A percentile compares a stretch with the other conserved stretches of the same genome.
Conservation (phyloP, 169 alveolate genomes). For the Theileria equi region DNA sequence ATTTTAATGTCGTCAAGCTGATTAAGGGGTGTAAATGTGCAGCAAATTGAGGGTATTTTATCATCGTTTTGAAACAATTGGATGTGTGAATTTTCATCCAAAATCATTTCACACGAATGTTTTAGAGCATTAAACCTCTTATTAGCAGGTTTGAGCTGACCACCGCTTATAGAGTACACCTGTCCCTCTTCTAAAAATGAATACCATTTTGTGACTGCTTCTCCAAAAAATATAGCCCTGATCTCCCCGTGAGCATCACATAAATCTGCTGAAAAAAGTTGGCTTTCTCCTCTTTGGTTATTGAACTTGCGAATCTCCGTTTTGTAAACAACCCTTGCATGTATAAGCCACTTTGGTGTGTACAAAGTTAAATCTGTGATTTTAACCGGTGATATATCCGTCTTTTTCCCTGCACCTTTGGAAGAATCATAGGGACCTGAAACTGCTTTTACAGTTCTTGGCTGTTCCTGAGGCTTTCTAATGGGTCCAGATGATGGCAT, state of each 20-base stretch:
- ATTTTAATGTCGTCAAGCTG: conserved; percentile 55
- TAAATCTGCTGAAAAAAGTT: conserved; percentile 57
- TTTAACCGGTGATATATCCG: neutral
- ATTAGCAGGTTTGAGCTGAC: conserved; percentile 70
- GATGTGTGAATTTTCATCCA: conserved; percentile 70
- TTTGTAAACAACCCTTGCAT: conserved; percentile 53
- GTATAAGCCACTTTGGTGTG: conserved; percentile 61
- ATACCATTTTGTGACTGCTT: conserved; percentile 78
- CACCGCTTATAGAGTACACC: conserved; percentile 73
- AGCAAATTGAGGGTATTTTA: conserved; percentile 65
- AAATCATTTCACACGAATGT: conserved; percentile 69
- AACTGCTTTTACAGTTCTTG: conserved; percentile 7
- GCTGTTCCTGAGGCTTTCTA: conserved; percentile 17
- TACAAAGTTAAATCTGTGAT: conserved; percentile 56
- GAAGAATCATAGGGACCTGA: conserved; percentile 12
- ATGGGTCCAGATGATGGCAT: conserved; percentile 9
- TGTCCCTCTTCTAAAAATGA: conserved; percentile 69
- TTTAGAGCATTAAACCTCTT: conserved; percentile 67
- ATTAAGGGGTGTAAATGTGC: conserved; percentile 59
- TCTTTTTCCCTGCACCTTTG: neutral
- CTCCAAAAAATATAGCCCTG: conserved; percentile 72
- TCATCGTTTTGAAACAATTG: conserved; percentile 66
- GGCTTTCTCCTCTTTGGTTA: conserved; percentile 64
- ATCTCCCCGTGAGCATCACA: conserved; percentile 65
- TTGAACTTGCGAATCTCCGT: conserved; percentile 58